Conservation (phyloP, 176 grass and related monocot genomes). For the Metroxylon sagu region DNA sequence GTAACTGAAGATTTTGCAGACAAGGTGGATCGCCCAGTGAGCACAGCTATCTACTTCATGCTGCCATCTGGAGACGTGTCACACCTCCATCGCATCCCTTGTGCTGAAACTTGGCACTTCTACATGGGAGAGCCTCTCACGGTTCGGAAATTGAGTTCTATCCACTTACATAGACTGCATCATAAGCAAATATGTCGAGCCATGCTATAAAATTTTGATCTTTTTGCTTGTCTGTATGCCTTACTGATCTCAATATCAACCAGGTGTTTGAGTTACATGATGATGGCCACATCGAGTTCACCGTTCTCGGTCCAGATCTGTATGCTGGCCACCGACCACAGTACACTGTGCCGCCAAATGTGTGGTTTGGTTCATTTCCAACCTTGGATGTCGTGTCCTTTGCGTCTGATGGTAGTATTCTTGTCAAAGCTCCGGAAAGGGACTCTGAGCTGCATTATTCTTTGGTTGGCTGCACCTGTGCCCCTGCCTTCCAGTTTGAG, state of each 20-base stretch:
- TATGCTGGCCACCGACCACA: slow-evolving; percentile 78
- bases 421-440: slow-evolving; percentile 48
- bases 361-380: slow-evolving; percentile 94
- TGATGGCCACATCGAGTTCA: slow-evolving; percentile 75
- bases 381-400: slow-evolving; percentile 77
- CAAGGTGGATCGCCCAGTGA: no score
- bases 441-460: slow-evolving; percentile 73
- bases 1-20: no score
- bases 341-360: slow-evolving; percentile 64
- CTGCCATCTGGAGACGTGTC: no score
- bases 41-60: no score
- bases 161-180: no score
- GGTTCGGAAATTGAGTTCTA: no score
- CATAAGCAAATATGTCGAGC: no score
- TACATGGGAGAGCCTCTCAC: no score
- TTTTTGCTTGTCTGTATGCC: no score
- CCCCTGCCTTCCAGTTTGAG: slow-evolving; percentile 86
- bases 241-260: background rate
- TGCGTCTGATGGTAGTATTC: slow-evolving; percentile 67
- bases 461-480: slow-evolving; percentile 81
- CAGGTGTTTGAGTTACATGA: slow-evolving; percentile 82
- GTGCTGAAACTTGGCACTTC: no score
- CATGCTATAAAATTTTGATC: no score
- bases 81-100: no score
- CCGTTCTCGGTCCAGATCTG: slow-evolving; percentile 65